Percentiles rank a stretch among this genome's conserved stretches.
phyloP scores from a whole-genome alignment of 345 rosid species.

The Adansonia digitata region DNA sequence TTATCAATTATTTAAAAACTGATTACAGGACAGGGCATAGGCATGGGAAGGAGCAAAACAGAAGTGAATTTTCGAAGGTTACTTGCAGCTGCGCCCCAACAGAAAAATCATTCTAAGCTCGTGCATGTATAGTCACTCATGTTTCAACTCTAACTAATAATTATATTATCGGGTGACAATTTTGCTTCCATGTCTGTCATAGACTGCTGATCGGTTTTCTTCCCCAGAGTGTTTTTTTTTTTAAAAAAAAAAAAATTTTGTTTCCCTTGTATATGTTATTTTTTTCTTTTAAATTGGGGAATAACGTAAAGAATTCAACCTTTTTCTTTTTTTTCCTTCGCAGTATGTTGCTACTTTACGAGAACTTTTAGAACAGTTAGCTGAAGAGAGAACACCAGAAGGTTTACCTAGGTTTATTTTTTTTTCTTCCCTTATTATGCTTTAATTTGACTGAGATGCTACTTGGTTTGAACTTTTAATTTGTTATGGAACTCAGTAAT shows the following conservation, averaged over 20 bases:
- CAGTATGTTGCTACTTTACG: constrained; percentile 86
- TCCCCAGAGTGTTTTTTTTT: neutral
- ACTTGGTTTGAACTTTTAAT: constrained; percentile 42
- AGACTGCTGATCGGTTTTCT: neutral
- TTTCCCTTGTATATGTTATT: neutral
- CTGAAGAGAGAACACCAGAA: constrained; percentile 2
- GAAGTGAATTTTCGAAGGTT: constrained; percentile 73
- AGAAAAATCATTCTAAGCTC: constrained; percentile 72
- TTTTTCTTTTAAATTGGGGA: neutral
- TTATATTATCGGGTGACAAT: neutral
- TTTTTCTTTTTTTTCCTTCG: neutral
- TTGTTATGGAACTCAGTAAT: neutral
- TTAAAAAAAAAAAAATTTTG: no score
- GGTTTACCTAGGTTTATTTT: constrained; percentile 8
- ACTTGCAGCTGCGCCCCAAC: constrained; percentile 68
- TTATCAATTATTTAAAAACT: neutral
- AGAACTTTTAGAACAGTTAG: constrained; percentile 32
- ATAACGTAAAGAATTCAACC: constrained; percentile 5
- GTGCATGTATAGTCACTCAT: constrained; percentile 43
- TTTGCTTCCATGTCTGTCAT: neutral
- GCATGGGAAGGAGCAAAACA: constrained; percentile 71
- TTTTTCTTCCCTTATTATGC: constrained; percentile 19
- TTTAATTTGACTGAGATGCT: constrained; percentile 35
- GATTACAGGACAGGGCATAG: neutral
- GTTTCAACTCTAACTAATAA: neutral